These are phyloP conservation scores for Gardenia jasminoides DNA, from an alignment of 257 asterid genomes.

Conservation along the genomic window DNA sequence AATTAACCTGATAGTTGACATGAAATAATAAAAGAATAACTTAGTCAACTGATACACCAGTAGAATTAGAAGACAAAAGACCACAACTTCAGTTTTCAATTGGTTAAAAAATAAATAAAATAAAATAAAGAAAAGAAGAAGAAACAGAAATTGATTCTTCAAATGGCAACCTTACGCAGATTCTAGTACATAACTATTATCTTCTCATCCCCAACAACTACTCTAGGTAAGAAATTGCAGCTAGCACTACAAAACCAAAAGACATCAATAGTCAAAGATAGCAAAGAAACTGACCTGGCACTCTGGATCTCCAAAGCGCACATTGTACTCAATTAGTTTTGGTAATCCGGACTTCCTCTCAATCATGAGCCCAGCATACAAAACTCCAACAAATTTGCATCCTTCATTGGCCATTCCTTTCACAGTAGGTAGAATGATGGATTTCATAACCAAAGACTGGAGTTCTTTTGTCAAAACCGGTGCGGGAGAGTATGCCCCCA, in stretches of 20 bases:
- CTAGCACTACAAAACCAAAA: background rate
- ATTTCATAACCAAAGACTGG: constrained; percentile 66
- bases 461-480: constrained; percentile 82
- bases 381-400: constrained; percentile 88
- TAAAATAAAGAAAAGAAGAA: too few species aligned
- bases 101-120: background rate
- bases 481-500: constrained; percentile 99
- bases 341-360: constrained; percentile 88
- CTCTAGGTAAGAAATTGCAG: background rate
- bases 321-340: constrained; percentile 92
- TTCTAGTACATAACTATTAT: background rate
- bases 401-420: constrained; percentile 92
- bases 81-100: background rate
- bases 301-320: constrained; percentile 95
- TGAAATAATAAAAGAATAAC: background rate
- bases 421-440: constrained; percentile 83
- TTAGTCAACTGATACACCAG: background rate
- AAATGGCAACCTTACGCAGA: background rate
- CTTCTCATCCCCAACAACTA: background rate
- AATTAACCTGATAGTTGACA: background rate
- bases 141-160: background rate
- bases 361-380: constrained; percentile 91
- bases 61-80: background rate
- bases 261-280: background rate
- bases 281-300: constrained; percentile 69